Base-by-base conservation (phyloP, 1,284 basidiomycete genomes). In the Ganoderma lingzhi region DNA sequence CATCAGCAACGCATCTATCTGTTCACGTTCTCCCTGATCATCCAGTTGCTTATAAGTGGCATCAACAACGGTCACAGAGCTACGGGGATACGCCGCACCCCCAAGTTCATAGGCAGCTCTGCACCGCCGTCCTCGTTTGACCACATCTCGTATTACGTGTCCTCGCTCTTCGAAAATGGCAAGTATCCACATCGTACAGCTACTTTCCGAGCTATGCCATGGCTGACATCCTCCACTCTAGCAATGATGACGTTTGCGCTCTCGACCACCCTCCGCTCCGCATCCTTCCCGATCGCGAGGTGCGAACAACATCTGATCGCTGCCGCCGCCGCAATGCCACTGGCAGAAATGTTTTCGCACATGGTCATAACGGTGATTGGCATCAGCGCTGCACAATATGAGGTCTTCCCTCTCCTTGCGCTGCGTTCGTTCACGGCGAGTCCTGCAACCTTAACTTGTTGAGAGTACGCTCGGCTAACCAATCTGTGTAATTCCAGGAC, bases 1-100 rank as follows among this genome's bases (percentile, higher is more conserved):
- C 48, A 51, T 51, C 48, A 51, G 23, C 48, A 51, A 51, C 48
- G 48, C 19, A 51, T 51, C 48, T 51, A 51, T 14, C 48, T 51
- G 23, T 51, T 51, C 48, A 51, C 48, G 23, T 8, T 51, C 3
- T 51, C 48, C 6, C 10, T 51, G 12, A 2, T 51, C n/a, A 51
- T 51, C 23, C 48, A 51, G 19, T 10, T 51, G 19, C 23, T 51
- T 28, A 23, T 51, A 51, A 6, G n/a, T 8, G 48, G 48, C 48
- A 51, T 51, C 23, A 51, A 23, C 48, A 23, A 51, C 9, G 48
- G 48, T 23, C 48, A 51, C 23, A 6, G 48, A 12, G 48, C 23
- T 28, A 28, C 48, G 8, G 48, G 19, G 28, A 51, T 51, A 51
- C n/a, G 10, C 23, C 48, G 9, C 23, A 51, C 48, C 28, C 23